Percentiles rank a stretch among this genome's conserved stretches.
These are phyloP conservation scores for Pyrenochaeta sp. DNA, from an alignment of 2,329 filamentous ascomycete species.

Conservation along the genomic window DNA sequence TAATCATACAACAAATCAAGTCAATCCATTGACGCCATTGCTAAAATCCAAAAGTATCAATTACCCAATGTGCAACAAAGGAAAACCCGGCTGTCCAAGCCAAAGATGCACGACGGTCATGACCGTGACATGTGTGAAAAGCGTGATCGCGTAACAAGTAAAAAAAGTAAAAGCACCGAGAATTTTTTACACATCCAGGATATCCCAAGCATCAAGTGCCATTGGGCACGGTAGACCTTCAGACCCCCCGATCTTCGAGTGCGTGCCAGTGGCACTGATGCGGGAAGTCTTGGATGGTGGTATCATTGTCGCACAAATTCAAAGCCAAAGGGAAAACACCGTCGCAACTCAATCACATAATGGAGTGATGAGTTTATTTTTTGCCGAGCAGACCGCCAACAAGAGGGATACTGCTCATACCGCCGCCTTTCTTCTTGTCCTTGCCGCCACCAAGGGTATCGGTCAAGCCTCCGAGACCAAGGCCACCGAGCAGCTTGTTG, in stretches of 20 bases:
- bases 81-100: conserved; percentile 32
- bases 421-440: conserved; percentile 58
- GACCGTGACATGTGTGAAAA: conserved; percentile 12
- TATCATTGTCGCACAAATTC: conserved; percentile 28
- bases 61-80: conserved; percentile 15
- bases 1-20: neutral
- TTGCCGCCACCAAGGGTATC: conserved; percentile 63
- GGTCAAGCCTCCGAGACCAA: conserved; percentile 68
- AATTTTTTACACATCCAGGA: conserved; percentile 1
- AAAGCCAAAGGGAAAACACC: conserved; percentile 20
- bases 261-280: neutral
- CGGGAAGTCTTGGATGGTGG: conserved; percentile 2
- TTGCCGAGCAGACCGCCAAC: conserved; percentile 59
- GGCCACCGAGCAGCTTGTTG: conserved; percentile 75
- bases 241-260: conserved; percentile 44
- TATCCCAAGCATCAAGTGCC: neutral
- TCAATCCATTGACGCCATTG: neutral
- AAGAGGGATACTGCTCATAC: conserved; percentile 52
- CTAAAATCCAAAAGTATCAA: neutral
- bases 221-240: conserved; percentile 23
- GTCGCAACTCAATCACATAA: conserved; percentile 1
- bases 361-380: conserved; percentile 31
- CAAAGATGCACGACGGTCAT: conserved; percentile 22
- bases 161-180: neutral
- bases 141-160: conserved; percentile 1